These are phyloP conservation scores for Diaporthe sp. DNA, from an alignment of 2,329 filamentous ascomycete genomes.

Conservation along the genomic window DNA sequence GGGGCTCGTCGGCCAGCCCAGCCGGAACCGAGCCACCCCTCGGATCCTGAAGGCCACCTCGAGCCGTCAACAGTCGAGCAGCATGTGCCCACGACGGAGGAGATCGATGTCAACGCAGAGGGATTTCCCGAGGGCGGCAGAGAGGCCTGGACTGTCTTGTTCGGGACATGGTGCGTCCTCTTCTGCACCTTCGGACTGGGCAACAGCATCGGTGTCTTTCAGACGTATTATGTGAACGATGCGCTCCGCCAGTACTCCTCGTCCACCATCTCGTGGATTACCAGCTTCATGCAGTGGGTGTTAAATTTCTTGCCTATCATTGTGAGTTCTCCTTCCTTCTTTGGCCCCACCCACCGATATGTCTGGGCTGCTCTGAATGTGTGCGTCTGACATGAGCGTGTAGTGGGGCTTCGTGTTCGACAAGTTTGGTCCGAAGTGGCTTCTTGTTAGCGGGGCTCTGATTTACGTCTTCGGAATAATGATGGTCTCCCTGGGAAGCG, in stretches of 20 bases:
- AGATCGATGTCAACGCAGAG: slow-evolving; percentile 7
- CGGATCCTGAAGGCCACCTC: not conserved
- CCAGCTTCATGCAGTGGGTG: slow-evolving; percentile 58
- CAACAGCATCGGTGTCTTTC: slow-evolving; percentile 63
- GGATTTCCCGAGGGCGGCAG: slow-evolving; percentile 46
- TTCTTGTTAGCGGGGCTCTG: slow-evolving; percentile 65
- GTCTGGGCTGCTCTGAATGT: not conserved
- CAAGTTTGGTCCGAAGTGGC: slow-evolving; percentile 68
- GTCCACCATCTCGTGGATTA: slow-evolving; percentile 73
- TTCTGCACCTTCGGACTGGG: slow-evolving; percentile 57
- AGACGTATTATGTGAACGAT: slow-evolving; percentile 67
- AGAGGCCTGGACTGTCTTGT: slow-evolving; percentile 54
- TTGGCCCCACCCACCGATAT: too few species aligned
- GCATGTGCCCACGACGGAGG: not conserved
- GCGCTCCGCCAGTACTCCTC: slow-evolving; percentile 62
- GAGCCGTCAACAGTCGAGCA: not conserved
- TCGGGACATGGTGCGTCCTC: slow-evolving; percentile 55
- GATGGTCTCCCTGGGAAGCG: slow-evolving; percentile 67
- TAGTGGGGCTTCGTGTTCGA: slow-evolving; percentile 64
- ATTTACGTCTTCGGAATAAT: slow-evolving; percentile 72
- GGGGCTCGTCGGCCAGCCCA: not conserved
- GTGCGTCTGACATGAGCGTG: slow-evolving; percentile 13
- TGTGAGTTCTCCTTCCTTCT: slow-evolving; percentile 43
- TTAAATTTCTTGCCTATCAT: slow-evolving; percentile 66
- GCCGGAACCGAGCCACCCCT: too few species aligned